A percentile compares a stretch with the other conserved stretches of the same genome.
Conservation (phyloP, 2,329 filamentous ascomycete species). For the Pezicula carpinea region DNA sequence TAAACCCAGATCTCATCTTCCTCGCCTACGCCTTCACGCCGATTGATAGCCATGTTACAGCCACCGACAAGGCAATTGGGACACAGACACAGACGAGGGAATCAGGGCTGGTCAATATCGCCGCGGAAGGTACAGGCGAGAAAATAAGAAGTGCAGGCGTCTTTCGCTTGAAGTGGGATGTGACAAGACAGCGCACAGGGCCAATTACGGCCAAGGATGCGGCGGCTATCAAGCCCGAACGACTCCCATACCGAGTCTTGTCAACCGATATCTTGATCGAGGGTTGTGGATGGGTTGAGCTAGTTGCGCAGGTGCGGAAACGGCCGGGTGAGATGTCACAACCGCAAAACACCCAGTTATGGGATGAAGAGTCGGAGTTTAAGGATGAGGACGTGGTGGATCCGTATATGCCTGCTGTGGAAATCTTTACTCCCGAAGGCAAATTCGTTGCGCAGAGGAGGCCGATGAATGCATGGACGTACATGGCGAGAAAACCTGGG, state of each 20-base stretch:
- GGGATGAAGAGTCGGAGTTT: conserved; percentile 10
- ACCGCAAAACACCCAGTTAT: conserved; percentile 17
- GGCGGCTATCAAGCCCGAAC: conserved; percentile 57
- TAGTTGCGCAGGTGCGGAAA: conserved; percentile 74
- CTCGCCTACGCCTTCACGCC: conserved; percentile 86
- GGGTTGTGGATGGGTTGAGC: conserved; percentile 88
- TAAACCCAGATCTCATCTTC: conserved; percentile 58
- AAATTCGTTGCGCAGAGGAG: conserved; percentile 63
- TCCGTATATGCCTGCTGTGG: conserved; percentile 63
- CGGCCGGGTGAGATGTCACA: conserved; percentile 34
- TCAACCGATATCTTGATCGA: conserved; percentile 84
- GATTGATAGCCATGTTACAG: conserved; percentile 69
- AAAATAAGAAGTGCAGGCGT: conserved; percentile 66
- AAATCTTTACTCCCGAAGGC: conserved; percentile 84
- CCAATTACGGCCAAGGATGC: conserved; percentile 63
- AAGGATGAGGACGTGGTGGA: conserved; percentile 18
- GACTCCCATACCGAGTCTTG: conserved; percentile 74
- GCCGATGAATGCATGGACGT: conserved; percentile 68
- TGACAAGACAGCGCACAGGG: conserved; percentile 74
- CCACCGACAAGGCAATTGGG: conserved; percentile 71
- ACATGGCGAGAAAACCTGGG: conserved; percentile 49
- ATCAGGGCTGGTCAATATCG: conserved; percentile 59
- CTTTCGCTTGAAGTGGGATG: conserved; percentile 74
- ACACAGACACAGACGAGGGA: conserved; percentile 63
- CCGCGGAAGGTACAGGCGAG: conserved; percentile 50